phyloP scores from a whole-genome alignment of 306 rosid species.

The Castanea sativa region DNA sequence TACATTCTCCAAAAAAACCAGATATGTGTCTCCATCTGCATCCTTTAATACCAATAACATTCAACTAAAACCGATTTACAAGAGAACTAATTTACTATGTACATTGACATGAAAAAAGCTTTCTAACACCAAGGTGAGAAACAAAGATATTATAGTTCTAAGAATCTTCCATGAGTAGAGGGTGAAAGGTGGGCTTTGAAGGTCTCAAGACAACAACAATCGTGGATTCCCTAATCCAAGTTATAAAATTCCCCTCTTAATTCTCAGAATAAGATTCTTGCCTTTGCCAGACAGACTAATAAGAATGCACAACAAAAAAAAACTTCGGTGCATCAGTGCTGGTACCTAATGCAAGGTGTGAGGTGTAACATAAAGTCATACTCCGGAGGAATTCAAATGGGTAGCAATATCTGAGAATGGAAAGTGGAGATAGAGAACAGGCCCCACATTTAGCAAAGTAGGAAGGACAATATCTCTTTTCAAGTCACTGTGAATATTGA shows the following conservation, averaged over 20 bases:
- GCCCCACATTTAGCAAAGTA: conserved; percentile 47
- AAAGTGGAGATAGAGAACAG: conserved; percentile 34
- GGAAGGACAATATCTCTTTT: conserved; percentile 63
- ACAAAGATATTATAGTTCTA: conserved; percentile 27
- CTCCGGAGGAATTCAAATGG: conserved; percentile 34
- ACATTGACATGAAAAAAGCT: conserved; percentile 30
- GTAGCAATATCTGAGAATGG: conserved; percentile 36
- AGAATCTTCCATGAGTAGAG: conserved; percentile 54
- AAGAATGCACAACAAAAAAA: conserved; percentile 34
- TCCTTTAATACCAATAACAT: conserved; percentile 24
- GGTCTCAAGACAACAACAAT: conserved; percentile 54
- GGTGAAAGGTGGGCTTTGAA: conserved; percentile 34
- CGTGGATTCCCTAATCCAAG: conserved; percentile 49
- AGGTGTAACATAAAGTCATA: conserved; percentile 20
- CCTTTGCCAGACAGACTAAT: conserved; percentile 56
- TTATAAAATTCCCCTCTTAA: conserved; percentile 38
- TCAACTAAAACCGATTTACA: conserved; percentile 13
- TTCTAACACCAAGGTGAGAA: conserved; percentile 28
- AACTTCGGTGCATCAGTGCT: conserved; percentile 53
- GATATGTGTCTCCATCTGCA: conserved; percentile 43
- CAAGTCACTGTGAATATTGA: conserved; percentile 46
- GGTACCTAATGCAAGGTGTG: conserved; percentile 50
- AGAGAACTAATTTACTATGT: conserved; percentile 20
- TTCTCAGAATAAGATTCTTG: conserved; percentile 73
- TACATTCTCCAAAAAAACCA: conserved; percentile 37